These are phyloP conservation scores for Neofusicoccum umdonicola DNA, from an alignment of 2,329 filamentous ascomycete genomes.

Conservation along the genomic window DNA sequence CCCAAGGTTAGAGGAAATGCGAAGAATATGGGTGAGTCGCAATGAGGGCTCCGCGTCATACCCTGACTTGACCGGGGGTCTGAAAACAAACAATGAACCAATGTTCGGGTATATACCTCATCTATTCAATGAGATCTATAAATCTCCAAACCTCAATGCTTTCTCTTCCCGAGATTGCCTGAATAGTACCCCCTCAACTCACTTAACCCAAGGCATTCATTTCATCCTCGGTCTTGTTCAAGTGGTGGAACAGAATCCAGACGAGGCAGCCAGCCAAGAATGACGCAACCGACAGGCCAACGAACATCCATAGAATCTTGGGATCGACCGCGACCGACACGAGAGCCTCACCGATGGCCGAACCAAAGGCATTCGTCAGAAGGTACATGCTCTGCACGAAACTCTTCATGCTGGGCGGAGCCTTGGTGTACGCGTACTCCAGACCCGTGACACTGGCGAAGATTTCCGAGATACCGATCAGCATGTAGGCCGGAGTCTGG, in stretches of 20 bases:
- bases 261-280: conserved; percentile 35
- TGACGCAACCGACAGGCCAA: conserved; percentile 30
- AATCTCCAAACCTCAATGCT: neutral
- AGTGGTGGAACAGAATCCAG: conserved; percentile 38
- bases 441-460: conserved; percentile 49
- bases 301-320: conserved; percentile 63
- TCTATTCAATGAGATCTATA: neutral
- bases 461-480: conserved; percentile 49
- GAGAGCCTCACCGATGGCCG: conserved; percentile 62
- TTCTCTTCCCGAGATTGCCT: no score
- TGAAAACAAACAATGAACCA: neutral
- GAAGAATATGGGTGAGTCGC: no score
- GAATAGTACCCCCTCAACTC: no score
- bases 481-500: conserved; percentile 47
- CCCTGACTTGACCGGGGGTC: no score
- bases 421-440: conserved; percentile 50
- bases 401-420: conserved; percentile 47
- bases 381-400: conserved; percentile 56
- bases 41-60: no score
- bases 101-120: neutral
- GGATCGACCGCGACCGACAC: conserved; percentile 62
- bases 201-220: conserved; percentile 34
- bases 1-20: no score
- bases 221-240: conserved; percentile 36
- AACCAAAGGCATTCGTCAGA: conserved; percentile 60